Evolutionary conservation across 768 basidiomycete genomes (phyloP).

Genomic region (Tulasnella sp.): DNA sequence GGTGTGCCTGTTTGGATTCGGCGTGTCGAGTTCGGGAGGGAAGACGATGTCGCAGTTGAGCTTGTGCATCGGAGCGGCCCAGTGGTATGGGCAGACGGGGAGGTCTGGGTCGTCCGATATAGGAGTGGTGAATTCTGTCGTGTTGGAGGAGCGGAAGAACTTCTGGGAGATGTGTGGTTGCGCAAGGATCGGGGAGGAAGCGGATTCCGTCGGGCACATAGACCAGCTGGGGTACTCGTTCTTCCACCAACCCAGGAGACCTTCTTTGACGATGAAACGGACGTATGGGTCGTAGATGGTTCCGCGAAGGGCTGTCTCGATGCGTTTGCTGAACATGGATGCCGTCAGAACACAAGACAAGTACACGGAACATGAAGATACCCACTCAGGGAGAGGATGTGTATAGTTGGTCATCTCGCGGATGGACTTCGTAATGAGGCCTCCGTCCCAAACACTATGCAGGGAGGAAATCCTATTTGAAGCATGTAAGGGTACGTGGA

Average conservation of each 20-base stretch:
- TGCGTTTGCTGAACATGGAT: conserved; percentile 29
- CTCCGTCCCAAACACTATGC: conserved; percentile 79
- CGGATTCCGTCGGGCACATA: conserved; percentile 39
- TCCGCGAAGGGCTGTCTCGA: conserved; percentile 58
- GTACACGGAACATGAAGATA: conserved; percentile 3
- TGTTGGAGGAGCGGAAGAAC: conserved; percentile 17
- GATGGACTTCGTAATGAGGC: conserved; percentile 72
- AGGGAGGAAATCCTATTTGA: conserved; percentile 28
- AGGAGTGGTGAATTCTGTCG: background rate
- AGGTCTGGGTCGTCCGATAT: conserved; percentile 10
- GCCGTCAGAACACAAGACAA: background rate
- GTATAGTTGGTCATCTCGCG: conserved; percentile 76
- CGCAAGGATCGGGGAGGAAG: conserved; percentile 18
- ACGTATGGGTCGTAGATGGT: conserved; percentile 83
- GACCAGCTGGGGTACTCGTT: conserved; percentile 55
- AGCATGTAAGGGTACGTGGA: background rate
- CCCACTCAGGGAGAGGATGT: conserved; percentile 48
- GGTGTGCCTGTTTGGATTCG: background rate
- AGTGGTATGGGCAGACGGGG: conserved; percentile 61
- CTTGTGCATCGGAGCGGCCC: conserved; percentile 57
- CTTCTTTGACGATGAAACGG: conserved; percentile 79
- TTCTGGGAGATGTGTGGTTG: conserved; percentile 17
- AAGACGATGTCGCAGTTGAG: conserved; percentile 79
- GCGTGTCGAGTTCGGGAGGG: conserved; percentile 53
- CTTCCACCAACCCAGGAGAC: conserved; percentile 57